These are phyloP conservation scores for Plantago elongata DNA, from an alignment of 257 asterid genomes.

Conservation along the genomic window DNA sequence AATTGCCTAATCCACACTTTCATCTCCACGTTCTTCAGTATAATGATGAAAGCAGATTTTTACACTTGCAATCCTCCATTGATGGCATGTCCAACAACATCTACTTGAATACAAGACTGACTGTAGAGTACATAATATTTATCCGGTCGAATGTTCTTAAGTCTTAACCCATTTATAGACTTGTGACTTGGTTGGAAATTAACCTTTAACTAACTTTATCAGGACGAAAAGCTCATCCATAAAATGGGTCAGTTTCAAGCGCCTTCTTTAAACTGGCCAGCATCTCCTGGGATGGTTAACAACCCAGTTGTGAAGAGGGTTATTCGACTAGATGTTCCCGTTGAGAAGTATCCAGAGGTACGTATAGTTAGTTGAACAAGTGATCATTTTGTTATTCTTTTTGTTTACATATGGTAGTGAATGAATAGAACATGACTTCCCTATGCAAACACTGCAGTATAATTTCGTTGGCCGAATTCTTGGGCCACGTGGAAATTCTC, in stretches of 20 bases:
- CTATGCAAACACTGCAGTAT: slow-evolving; percentile 45
- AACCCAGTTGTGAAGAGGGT: slow-evolving; percentile 65
- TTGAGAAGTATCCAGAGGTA: slow-evolving; percentile 72
- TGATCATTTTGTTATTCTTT: slow-evolving; percentile 1
- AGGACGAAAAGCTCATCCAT: slow-evolving; percentile 62
- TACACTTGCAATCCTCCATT: too few relatives aligned
- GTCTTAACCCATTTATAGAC: too few relatives aligned
- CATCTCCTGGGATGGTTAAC: slow-evolving; percentile 42
- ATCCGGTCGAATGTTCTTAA: too few relatives aligned
- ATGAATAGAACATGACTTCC: slow-evolving; percentile 11
- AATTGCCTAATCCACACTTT: too few relatives aligned
- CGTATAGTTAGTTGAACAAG: slow-evolving; percentile 17
- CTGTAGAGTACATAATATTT: too few relatives aligned
- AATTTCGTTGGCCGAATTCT: slow-evolving; percentile 81
- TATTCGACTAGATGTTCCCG: slow-evolving; percentile 70
- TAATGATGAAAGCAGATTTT: too few relatives aligned
- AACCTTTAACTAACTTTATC: slow-evolving; percentile 22
- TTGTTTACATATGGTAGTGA: neutral
- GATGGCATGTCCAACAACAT: too few relatives aligned
- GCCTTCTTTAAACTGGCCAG: slow-evolving; percentile 53
- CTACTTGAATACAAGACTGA: too few relatives aligned
- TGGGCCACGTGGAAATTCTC: slow-evolving; percentile 81
- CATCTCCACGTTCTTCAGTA: too few relatives aligned
- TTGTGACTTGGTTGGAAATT: neutral
- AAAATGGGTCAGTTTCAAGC: slow-evolving; percentile 53